These are phyloP conservation scores for Phytopythium chamaehyphon DNA, from an alignment of 352 stramenopile species.

Conservation along the genomic window DNA sequence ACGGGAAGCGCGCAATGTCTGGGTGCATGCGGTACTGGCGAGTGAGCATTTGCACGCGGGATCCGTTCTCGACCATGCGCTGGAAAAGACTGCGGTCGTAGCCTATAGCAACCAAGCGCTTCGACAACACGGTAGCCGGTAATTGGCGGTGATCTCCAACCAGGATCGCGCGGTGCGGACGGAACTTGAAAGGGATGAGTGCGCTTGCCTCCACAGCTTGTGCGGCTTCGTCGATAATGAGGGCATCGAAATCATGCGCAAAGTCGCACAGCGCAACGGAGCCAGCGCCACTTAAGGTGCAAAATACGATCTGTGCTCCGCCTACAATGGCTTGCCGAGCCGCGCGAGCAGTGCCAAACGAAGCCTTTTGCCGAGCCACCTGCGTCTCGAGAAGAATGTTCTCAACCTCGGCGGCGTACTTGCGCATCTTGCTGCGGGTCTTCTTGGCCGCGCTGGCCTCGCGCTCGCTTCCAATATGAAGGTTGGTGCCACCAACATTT, in stretches of 20 bases:
- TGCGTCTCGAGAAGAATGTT: slow-evolving; percentile 66
- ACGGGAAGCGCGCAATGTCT: slow-evolving; percentile 94
- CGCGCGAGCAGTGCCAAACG: slow-evolving; percentile 51
- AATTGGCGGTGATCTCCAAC: slow-evolving; percentile 97
- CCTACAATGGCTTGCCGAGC: slow-evolving; percentile 66
- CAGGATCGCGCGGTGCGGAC: slow-evolving; percentile 73
- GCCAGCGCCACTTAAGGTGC: slow-evolving; percentile 75
- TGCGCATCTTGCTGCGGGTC: slow-evolving; percentile 63
- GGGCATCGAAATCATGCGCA: slow-evolving; percentile 93
- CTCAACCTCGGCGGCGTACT: slow-evolving; percentile 69
- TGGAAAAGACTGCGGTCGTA: slow-evolving; percentile 97
- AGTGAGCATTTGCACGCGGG: slow-evolving; percentile 85
- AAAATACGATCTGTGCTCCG: slow-evolving; percentile 81
- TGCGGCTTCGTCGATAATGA: slow-evolving; percentile 97
- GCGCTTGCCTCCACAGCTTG: slow-evolving; percentile 95
- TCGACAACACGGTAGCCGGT: slow-evolving; percentile 96
- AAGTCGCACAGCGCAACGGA: slow-evolving; percentile 84
- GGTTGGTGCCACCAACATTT: background rate
- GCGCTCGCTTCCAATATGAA: slow-evolving; percentile 15
- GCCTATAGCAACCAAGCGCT: slow-evolving; percentile 68
- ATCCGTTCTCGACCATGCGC: slow-evolving; percentile 86
- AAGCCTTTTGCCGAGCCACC: slow-evolving; percentile 52
- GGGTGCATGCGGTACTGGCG: slow-evolving; percentile 98
- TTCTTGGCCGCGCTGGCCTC: slow-evolving; percentile 32
- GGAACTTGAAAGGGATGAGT: slow-evolving; percentile 96